These are phyloP conservation scores for Scolecobasidium constrictum DNA, from an alignment of 2,329 filamentous ascomycete species.

Conservation along the genomic window DNA sequence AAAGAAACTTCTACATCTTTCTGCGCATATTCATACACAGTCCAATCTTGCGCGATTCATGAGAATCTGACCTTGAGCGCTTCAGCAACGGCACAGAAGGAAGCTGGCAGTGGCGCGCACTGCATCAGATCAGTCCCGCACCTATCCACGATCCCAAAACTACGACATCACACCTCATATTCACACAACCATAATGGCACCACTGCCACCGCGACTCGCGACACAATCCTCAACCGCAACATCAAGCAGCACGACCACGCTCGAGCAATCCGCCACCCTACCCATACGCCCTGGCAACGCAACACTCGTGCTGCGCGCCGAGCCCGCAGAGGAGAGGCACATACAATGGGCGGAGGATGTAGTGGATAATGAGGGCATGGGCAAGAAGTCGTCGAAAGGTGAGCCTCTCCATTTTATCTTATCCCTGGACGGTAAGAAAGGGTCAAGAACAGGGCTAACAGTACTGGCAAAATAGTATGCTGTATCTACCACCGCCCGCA, in stretches of 20 bases:
- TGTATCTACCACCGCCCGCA: constrained; percentile 93
- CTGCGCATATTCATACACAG: no score
- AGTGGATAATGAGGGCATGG: constrained; percentile 89
- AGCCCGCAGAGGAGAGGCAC: constrained; percentile 38
- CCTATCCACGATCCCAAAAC: no score
- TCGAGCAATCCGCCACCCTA: background rate
- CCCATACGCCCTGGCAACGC: background rate
- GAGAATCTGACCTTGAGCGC: no score
- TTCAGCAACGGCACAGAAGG: no score
- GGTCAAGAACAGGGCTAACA: no score
- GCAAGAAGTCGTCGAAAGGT: constrained; percentile 93
- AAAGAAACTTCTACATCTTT: no score
- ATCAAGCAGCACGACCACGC: background rate
- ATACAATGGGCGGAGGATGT: constrained; percentile 93
- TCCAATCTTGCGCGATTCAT: no score
- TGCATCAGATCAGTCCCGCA: no score
- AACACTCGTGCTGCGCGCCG: constrained; percentile 25
- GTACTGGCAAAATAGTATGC: no score
- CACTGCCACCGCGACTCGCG: background rate
- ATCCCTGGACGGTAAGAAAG: background rate
- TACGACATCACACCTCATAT: no score
- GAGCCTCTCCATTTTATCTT: constrained; percentile 18
- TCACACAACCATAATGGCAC: no score
- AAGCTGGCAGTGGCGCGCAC: no score
- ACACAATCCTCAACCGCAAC: background rate